Evolutionary conservation across 495 filamentous ascomycete genomes (phyloP).

Genomic region (Aspergillus asperescens): DNA sequence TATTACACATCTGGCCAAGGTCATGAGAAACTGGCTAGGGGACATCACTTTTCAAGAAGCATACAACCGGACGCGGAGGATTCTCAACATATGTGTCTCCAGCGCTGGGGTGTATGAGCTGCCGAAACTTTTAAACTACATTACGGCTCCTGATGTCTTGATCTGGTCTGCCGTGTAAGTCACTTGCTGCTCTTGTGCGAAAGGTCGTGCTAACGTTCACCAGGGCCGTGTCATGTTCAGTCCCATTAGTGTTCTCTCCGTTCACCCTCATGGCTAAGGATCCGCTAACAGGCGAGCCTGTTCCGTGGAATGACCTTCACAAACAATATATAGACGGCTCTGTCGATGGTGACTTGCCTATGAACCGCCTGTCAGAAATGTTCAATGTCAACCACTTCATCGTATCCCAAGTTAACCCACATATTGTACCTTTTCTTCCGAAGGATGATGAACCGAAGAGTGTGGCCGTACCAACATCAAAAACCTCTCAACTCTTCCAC

Average conservation of each 20-base stretch:
- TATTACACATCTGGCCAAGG: conserved; percentile 68
- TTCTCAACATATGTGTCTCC: conserved; percentile 90
- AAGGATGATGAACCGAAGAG: conserved; percentile 58
- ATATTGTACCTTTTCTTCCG: conserved; percentile 80
- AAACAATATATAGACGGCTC: conserved; percentile 90
- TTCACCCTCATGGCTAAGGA: conserved; percentile 78
- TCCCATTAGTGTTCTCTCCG: conserved; percentile 79
- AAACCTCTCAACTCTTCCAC: conserved; percentile 55
- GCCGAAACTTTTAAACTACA: conserved; percentile 81
- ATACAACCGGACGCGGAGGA: conserved; percentile 84
- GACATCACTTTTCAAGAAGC: conserved; percentile 94
- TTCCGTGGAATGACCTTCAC: conserved; percentile 77
- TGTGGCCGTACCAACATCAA: conserved; percentile 30
- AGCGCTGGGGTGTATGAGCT: conserved; percentile 82
- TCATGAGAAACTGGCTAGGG: conserved; percentile 74
- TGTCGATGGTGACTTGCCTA: conserved; percentile 89
- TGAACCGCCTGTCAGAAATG: conserved; percentile 87
- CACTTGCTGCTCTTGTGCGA: background rate
- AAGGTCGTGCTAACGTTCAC: conserved; percentile 17
- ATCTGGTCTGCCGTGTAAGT: conserved; percentile 91
- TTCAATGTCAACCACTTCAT: conserved; percentile 99
- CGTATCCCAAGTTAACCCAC: conserved; percentile 92
- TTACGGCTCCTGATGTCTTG: conserved; percentile 87
- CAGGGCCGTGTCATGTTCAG: conserved; percentile 84
- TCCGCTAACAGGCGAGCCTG: conserved; percentile 68